Base-by-base conservation (phyloP, 495 filamentous ascomycete genomes). In the Tuber aestivum region DNA sequence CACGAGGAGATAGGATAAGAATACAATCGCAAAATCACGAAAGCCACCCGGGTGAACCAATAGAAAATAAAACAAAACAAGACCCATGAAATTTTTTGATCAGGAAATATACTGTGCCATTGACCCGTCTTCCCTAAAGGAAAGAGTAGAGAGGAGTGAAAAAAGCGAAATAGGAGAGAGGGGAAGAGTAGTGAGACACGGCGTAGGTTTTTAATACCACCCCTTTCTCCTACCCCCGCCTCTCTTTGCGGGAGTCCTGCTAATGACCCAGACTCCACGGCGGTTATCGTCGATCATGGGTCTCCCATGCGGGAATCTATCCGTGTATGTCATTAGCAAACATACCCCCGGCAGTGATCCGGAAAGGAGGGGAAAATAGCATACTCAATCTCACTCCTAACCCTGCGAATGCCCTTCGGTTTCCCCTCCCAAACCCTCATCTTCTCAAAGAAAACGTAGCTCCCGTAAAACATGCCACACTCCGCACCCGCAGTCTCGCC, bases 361-460 rank as follows among this genome's bases (percentile, higher is more conserved):
- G 18, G 38, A 40, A 27, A 8, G 69, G 35, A 38, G 12, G 27
- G 14, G 3, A 37, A 23, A 23, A 48, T 27, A 27, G 69, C 75
- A 61, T 77, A 89, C 41, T 85, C 77, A 35, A 84, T 48, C 82
- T 91, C 89, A 87, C 89, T 90, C 8, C 85, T 85, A 78, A 84
- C 48, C 21, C 89, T 81, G 69, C 86, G 84, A 74, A 86, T 85
- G 10, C 80, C 85, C 85, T 89, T 91, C 27, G 86, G 83, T 84
- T 88, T 89, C 21, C 85, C 85, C 78, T 89, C 84, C 68, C 85
- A 84, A 45, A 90, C 82, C 45, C 88, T 83, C 74, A 89, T 70
- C 85, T 91, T 92, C 84, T 91, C 89, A 73, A 90, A 90, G 84
- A 83, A 89, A 35, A 86, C 85, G 80, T 90, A 90, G 3, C 84